Evolutionary conservation across 2,329 filamentous ascomycete species (phyloP).

Genomic region (Penicillium oxalicum): DNA sequence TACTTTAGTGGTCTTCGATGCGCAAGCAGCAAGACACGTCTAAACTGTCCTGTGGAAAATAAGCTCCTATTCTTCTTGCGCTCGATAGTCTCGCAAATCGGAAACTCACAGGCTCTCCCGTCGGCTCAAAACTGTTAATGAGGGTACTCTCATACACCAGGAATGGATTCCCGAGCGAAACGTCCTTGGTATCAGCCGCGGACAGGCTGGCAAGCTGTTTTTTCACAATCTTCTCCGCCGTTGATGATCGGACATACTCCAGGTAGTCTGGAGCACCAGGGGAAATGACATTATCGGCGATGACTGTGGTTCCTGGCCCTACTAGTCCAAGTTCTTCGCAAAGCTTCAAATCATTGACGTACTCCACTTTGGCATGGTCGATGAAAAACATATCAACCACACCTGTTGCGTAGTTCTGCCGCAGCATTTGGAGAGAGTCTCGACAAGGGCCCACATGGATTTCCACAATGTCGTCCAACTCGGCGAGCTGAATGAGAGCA

Average conservation of each 20-base stretch:
- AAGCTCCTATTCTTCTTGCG: no score
- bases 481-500: slow-evolving; percentile 62
- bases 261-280: slow-evolving; percentile 15
- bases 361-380: slow-evolving; percentile 70
- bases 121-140: no score
- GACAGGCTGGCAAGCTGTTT: no score
- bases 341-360: slow-evolving; percentile 65
- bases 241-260: not conserved
- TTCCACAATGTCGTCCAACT: slow-evolving; percentile 59
- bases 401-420: slow-evolving; percentile 42
- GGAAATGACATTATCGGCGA: slow-evolving; percentile 17
- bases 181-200: no score
- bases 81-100: no score
- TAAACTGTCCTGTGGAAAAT: no score
- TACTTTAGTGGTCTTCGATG: no score
- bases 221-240: no score
- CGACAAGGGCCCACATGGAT: slow-evolving; percentile 63
- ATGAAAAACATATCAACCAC: slow-evolving; percentile 67
- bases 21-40: no score
- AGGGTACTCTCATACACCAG: no score
- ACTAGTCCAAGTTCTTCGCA: slow-evolving; percentile 61
- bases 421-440: slow-evolving; percentile 53
- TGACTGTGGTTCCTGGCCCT: slow-evolving; percentile 37
- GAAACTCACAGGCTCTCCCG: no score
- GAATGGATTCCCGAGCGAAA: no score